Base-by-base conservation (phyloP, 176 grass and related monocot genomes). In the Ampelocalamus luodianensis region DNA sequence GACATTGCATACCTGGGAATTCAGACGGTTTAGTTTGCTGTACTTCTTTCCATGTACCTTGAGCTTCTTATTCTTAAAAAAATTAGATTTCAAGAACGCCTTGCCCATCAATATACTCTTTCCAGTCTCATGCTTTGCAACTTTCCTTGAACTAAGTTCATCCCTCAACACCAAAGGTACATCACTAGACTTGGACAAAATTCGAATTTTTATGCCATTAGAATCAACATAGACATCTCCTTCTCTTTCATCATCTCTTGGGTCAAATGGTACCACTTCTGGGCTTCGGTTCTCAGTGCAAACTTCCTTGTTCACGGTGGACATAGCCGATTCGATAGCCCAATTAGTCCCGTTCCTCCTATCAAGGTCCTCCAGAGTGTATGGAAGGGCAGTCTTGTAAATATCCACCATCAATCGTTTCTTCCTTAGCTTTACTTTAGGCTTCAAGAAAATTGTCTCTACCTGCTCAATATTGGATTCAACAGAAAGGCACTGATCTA, bases 291-390 rank as follows among this genome's bases (percentile, higher is more conserved):
- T 88, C 82, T 89, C 81, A 44, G 68, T 68, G 66, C 60, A 67
- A 62, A 72, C 72, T 26, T 63, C 72, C 54, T 85, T 86, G 72
- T 56, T 86, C 75, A 60, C 54, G 18, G 88, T 39, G 32, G 83
- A 32, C 23, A 43, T 26, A 68, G 81, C 75, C 63, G 85, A 72
- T 71, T 88, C 94, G 37, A 63, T 48, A 71, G 91, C 93, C 91
- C 90, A 94, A 60, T 98, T 96, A 78, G 88, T 96, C 26, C 90
- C 93, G 85, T 98, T 98, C 81, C 93, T 94, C 79, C 45, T 59
- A 82, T 98, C 96, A 90, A 98, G 96, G 86, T 99, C 96, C 74
- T 92, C 93, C 37, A 96, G 93, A 65, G 96, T 96, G 90, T 54
- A 92, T 65, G 72, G 63, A 73, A 86, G 87, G 61, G 96, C 83